phyloP scores from a whole-genome alignment of 2,329 filamentous ascomycete species.

The Elsinoe necatrix region DNA sequence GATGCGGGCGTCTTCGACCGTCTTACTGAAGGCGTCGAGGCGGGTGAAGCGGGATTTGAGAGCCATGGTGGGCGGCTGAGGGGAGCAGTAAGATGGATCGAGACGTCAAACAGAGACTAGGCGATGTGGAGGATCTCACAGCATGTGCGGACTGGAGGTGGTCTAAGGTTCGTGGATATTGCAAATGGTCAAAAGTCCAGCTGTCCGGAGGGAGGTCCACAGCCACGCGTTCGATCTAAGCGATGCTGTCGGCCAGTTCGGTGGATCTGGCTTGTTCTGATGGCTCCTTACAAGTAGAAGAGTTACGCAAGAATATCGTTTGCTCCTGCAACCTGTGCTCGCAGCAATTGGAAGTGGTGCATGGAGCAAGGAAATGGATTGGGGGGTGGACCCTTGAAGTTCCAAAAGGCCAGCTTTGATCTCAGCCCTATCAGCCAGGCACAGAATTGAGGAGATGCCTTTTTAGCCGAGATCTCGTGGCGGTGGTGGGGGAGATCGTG shows the following conservation, averaged over 20 bases:
- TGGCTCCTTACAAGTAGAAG: neutral
- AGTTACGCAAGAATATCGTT: neutral
- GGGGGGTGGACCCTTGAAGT: neutral
- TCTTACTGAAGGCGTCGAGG: conserved; percentile 98
- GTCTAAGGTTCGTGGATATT: neutral
- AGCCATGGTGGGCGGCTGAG: conserved; percentile 51
- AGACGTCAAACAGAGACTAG: neutral
- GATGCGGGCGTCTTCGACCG: conserved; percentile 93
- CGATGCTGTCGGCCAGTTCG: neutral
- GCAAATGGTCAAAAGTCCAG: neutral
- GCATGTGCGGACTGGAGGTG: neutral
- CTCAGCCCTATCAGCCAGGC: conserved; percentile 8
- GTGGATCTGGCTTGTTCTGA: neutral
- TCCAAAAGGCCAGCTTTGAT: conserved; percentile 12
- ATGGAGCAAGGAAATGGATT: neutral
- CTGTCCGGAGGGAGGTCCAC: neutral
- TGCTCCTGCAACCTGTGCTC: neutral
- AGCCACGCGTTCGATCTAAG: neutral
- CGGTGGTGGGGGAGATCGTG: neutral
- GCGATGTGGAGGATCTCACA: neutral
- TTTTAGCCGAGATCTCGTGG: conserved; percentile 8
- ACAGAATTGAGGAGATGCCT: neutral
- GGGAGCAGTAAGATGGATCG: neutral
- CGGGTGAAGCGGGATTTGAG: conserved; percentile 88
- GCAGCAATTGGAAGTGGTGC: neutral